Base-by-base conservation (phyloP, 1,139 yeast species). In the Sugiyamaella castrensis region DNA sequence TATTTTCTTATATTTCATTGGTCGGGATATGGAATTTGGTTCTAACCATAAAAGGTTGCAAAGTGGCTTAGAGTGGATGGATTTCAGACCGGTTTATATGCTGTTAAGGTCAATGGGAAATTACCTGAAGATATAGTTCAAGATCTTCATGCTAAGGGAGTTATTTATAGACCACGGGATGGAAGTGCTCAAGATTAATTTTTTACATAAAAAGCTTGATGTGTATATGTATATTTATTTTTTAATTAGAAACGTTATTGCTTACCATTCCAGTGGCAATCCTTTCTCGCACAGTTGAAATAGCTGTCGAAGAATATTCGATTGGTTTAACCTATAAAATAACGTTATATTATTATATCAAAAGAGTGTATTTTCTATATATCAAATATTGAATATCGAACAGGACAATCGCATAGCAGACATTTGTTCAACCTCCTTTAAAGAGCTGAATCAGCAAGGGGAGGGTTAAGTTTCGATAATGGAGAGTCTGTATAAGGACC, bases 61-160 rank as follows among this genome's bases (percentile, higher is more conserved):
- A 80, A 88, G 63, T 92, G 99, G 99, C 74, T 92, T 52, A 81
- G 97, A 69, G 85, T 92, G 27, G 96, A 88, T 61, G 84, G 88
- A 27, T 89, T 89, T 65, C 84, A 82, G 29, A 86, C 95, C 1
- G 99, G 98, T 0, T 68, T 92, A 12, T 70, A 92, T 63, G 98
- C 98, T 1, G 95, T 91, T 40, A 87, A 92, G 63, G 92, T 92
- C 7, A 86, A 83, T 60, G 99, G 99, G 32, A 82, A 87, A 60
- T 72, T 92, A 48, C 98, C 98, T 1, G 89, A 87, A 5, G 96
- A 89, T 57, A 81, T 88, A 33, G 80, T 87, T 12, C 80, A 79
- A 42, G 85, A 84, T 47, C 72, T 92, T 63, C 83, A 82, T 41
- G 79, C 77, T 24, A 85, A 83, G 59, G 87, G 87, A 33, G 80